These are phyloP conservation scores for Botrytis paeoniae DNA, from an alignment of 2,329 filamentous ascomycete species.

Conservation along the genomic window DNA sequence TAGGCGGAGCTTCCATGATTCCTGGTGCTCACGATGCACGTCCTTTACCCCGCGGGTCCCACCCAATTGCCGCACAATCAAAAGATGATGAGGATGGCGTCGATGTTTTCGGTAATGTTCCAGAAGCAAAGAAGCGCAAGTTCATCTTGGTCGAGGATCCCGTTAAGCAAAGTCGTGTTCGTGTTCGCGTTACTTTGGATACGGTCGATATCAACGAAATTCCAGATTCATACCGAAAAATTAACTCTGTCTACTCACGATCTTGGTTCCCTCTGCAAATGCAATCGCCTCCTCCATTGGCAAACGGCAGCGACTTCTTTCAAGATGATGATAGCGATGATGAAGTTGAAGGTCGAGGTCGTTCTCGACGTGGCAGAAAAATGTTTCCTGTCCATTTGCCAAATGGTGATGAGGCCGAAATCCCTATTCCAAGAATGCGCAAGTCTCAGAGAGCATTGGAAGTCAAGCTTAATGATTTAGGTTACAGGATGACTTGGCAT, in stretches of 20 bases:
- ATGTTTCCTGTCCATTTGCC: slow-evolving; percentile 61
- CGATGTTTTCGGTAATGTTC: slow-evolving; percentile 81
- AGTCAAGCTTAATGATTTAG: slow-evolving; percentile 86
- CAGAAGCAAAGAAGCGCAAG: slow-evolving; percentile 88
- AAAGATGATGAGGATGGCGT: slow-evolving; percentile 51
- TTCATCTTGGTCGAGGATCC: slow-evolving; percentile 95
- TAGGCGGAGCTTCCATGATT: slow-evolving; percentile 58
- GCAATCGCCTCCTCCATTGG: slow-evolving; percentile 77
- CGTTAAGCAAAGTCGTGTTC: slow-evolving; percentile 74
- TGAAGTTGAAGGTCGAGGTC: slow-evolving; percentile 39
- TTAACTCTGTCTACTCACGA: slow-evolving; percentile 83
- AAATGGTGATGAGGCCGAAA: slow-evolving; percentile 69
- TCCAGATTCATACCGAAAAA: slow-evolving; percentile 89
- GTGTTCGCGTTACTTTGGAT: slow-evolving; percentile 90
- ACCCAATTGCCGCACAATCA: slow-evolving; percentile 39
- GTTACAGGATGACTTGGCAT: slow-evolving; percentile 94
- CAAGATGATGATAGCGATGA: slow-evolving; percentile 64
- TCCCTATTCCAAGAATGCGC: slow-evolving; percentile 72
- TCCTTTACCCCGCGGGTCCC: slow-evolving; percentile 44
- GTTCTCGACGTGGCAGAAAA: slow-evolving; percentile 43
- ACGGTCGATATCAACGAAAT: slow-evolving; percentile 93
- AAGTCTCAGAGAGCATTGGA: slow-evolving; percentile 72
- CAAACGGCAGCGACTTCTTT: slow-evolving; percentile 73
- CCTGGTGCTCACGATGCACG: slow-evolving; percentile 51
- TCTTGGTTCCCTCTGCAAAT: slow-evolving; percentile 93